phyloP scores from a whole-genome alignment of 352 stramenopile species.

The Peronospora destructor region DNA sequence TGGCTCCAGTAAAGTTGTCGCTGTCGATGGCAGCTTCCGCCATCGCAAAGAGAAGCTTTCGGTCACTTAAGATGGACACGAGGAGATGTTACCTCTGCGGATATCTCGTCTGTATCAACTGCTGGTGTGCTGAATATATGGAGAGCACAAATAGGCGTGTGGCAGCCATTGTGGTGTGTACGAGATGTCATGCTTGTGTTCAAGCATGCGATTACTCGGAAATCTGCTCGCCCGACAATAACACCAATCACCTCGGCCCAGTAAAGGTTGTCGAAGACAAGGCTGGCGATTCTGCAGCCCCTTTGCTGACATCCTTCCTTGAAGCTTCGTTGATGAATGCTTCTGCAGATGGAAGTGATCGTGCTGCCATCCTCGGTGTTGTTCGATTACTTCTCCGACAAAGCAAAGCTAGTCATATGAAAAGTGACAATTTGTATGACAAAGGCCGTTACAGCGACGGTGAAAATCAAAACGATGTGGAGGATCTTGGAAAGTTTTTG shows the following conservation, averaged over 20 bases:
- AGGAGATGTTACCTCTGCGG: constrained; percentile 24
- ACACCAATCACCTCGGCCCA: constrained; percentile 9
- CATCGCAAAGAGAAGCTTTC: constrained; percentile 11
- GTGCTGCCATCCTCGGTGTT: constrained; percentile 23
- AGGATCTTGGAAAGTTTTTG: constrained; percentile 12
- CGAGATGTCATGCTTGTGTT: constrained; percentile 14
- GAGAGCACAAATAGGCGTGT: constrained; percentile 17
- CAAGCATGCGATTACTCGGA: constrained; percentile 27
- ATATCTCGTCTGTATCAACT: constrained; percentile 24
- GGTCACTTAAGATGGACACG: constrained; percentile 16
- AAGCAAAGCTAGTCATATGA: constrained; percentile 5
- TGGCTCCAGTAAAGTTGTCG: constrained; percentile 22
- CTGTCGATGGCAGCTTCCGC: constrained; percentile 13
- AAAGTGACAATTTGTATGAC: constrained; percentile 2
- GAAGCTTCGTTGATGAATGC: constrained; percentile 22
- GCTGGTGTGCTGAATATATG: constrained; percentile 24
- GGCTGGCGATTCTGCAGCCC: constrained; percentile 6
- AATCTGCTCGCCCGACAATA: constrained; percentile 7
- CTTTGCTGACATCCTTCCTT: constrained; percentile 27
- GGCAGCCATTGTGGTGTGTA: constrained; percentile 23
- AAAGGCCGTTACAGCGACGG: not conserved
- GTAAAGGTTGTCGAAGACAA: constrained; percentile 20
- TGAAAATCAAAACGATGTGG: constrained; percentile 2
- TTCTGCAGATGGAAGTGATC: constrained; percentile 7
- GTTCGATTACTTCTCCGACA: constrained; percentile 24